phyloP scores from a whole-genome alignment of 2,329 filamentous ascomycete species.

The Alternaria sp. region DNA sequence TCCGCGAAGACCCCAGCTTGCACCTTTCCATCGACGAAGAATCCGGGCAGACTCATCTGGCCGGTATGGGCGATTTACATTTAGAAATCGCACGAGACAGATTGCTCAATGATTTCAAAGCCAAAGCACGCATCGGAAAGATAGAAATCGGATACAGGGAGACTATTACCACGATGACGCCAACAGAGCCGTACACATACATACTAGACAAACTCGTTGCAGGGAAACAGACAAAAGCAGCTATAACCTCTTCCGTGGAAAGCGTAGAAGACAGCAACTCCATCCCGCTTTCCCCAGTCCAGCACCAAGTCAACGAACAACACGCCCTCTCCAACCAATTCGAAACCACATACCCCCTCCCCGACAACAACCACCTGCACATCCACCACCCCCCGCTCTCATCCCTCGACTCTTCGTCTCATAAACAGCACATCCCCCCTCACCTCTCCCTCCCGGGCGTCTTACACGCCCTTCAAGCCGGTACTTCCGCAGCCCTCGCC shows the following conservation, averaged over 20 bases:
- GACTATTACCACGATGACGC: conserved; percentile 62
- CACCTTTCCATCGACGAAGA: conserved; percentile 85
- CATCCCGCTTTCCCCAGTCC: conserved; percentile 25
- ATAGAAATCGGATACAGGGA: conserved; percentile 98
- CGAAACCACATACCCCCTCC: conserved; percentile 37
- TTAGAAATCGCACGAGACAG: conserved; percentile 91
- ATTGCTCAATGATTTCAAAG: conserved; percentile 87
- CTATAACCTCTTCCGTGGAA: conserved; percentile 72
- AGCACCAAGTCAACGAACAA: conserved; percentile 17
- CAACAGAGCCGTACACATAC: conserved; percentile 64
- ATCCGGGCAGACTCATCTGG: conserved; percentile 89
- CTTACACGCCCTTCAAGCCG: conserved; percentile 71
- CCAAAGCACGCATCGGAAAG: conserved; percentile 80
- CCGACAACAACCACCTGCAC: conserved; percentile 74
- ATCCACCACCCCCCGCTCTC: conserved; percentile 61
- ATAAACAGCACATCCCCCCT: conserved; percentile 59
- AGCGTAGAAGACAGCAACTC: conserved; percentile 57
- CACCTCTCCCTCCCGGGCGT: conserved; percentile 59
- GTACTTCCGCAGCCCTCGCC: conserved; percentile 81
- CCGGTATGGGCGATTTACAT: conserved; percentile 96
- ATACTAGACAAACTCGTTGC: conserved; percentile 81
- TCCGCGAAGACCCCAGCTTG: conserved; percentile 91
- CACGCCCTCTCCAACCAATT: conserved; percentile 38
- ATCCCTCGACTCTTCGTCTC: conserved; percentile 40
- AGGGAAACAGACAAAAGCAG: conserved; percentile 78